Evolutionary conservation across 225 moss, liverwort and hornwort genomes (phyloP).

Genomic region (Lunularia cruciata): DNA sequence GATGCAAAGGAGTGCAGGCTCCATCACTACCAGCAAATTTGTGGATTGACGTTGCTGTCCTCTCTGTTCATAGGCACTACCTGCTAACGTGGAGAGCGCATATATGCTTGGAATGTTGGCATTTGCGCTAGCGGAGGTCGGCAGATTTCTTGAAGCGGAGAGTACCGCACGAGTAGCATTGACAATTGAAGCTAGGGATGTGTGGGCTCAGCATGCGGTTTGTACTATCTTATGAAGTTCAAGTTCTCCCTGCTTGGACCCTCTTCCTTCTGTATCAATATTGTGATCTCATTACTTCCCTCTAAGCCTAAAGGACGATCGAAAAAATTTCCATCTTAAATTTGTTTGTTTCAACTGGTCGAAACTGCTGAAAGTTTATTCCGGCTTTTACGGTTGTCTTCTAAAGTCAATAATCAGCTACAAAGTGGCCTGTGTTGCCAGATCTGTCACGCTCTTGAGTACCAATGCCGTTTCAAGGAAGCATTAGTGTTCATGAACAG

Average conservation of each 20-base stretch:
- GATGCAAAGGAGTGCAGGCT: background rate
- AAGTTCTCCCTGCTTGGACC: too few relatives aligned
- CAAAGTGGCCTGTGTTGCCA: conserved; percentile 30
- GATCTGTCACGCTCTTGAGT: conserved; percentile 69
- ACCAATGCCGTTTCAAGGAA: conserved; percentile 68
- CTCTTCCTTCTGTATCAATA: too few relatives aligned
- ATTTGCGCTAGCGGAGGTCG: conserved; percentile 69
- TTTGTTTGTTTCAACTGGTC: too few relatives aligned
- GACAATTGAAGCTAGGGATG: conserved; percentile 60
- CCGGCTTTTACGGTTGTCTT: too few relatives aligned
- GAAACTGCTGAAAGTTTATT: too few relatives aligned
- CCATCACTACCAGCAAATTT: background rate
- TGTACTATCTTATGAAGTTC: conserved; percentile 17
- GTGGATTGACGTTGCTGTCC: background rate
- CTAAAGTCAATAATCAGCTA: too few relatives aligned
- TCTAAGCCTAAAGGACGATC: too few relatives aligned
- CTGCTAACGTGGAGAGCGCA: conserved; percentile 60
- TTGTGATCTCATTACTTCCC: too few relatives aligned
- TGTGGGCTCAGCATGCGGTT: conserved; percentile 89
- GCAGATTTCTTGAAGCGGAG: conserved; percentile 63
- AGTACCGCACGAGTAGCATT: conserved; percentile 56
- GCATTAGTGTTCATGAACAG: conserved; percentile 58
- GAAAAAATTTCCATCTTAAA: too few relatives aligned
- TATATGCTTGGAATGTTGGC: conserved; percentile 82
- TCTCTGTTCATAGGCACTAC: conserved; percentile 52